phyloP scores from a whole-genome alignment of 805 yeast species.

The Ogataea neopini region DNA sequence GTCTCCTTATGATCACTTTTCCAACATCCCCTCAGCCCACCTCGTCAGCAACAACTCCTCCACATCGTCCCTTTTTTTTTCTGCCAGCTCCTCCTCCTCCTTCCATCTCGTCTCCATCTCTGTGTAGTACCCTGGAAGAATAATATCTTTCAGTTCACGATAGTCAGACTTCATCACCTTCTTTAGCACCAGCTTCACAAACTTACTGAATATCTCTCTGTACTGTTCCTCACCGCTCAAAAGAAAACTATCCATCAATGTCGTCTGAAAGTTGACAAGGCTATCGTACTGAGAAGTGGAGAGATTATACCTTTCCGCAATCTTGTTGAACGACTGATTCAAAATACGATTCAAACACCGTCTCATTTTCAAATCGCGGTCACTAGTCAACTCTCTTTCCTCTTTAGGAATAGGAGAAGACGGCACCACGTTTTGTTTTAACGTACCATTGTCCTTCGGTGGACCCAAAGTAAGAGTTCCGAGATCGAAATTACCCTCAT shows the following conservation, averaged over 20 bases:
- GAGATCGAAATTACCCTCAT: constrained; percentile 12
- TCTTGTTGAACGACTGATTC: constrained; percentile 45
- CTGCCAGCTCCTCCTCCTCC: constrained; percentile 4
- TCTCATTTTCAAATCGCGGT: constrained; percentile 17
- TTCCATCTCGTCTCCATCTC: constrained; percentile 22
- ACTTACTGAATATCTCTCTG: constrained; percentile 32
- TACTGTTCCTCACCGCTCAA: constrained; percentile 30
- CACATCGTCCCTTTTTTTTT: constrained; percentile 31
- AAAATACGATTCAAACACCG: constrained; percentile 38
- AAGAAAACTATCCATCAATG: constrained; percentile 32
- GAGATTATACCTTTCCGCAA: constrained; percentile 50
- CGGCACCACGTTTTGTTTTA: constrained; percentile 18
- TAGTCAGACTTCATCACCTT: constrained; percentile 35
- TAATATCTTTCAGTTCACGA: constrained; percentile 25
- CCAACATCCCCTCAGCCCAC: constrained; percentile 48
- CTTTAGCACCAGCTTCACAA: constrained; percentile 33
- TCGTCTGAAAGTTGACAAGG: constrained; percentile 41
- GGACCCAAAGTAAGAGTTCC: constrained; percentile 15
- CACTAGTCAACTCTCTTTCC: constrained; percentile 8
- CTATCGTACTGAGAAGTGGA: constrained; percentile 54
- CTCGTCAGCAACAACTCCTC: constrained; percentile 49
- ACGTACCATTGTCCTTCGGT: constrained; percentile 9
- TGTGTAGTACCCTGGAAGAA: constrained; percentile 29
- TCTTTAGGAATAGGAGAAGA: constrained; percentile 20
- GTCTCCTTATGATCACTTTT: no score